Evolutionary conservation across 257 asterid genomes (phyloP).

Genomic region (Solanum sejunctum): DNA sequence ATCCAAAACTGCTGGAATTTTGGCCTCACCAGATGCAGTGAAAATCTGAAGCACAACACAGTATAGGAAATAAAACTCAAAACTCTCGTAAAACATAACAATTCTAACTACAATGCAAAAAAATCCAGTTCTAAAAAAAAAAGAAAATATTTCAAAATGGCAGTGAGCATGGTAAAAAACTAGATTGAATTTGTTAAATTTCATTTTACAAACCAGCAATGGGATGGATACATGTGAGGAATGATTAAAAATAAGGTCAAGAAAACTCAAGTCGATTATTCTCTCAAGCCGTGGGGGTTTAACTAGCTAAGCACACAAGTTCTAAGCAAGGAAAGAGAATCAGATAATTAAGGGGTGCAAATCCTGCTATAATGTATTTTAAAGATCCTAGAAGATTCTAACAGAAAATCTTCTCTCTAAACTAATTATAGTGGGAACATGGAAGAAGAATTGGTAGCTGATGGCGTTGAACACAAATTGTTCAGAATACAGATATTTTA

Average conservation of each 20-base stretch:
- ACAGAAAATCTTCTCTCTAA: neutral
- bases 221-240: neutral
- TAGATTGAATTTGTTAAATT: neutral
- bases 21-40: conserved; percentile 72
- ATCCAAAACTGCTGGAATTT: conserved; percentile 87
- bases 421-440: neutral
- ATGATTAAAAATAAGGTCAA: neutral
- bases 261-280: neutral
- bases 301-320: neutral
- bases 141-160: neutral
- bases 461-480: neutral
- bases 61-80: neutral
- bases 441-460: neutral
- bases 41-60: conserved; percentile 42
- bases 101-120: neutral
- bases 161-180: neutral
- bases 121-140: neutral
- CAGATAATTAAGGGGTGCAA: neutral
- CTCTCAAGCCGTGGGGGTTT: neutral
- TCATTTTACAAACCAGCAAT: neutral
- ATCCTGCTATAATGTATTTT: neutral
- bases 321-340: neutral
- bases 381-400: neutral
- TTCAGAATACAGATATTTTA: neutral
- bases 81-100: neutral